Evolutionary conservation across 2,329 filamentous ascomycete species (phyloP).

Genomic region (Clonostachys rosea): DNA sequence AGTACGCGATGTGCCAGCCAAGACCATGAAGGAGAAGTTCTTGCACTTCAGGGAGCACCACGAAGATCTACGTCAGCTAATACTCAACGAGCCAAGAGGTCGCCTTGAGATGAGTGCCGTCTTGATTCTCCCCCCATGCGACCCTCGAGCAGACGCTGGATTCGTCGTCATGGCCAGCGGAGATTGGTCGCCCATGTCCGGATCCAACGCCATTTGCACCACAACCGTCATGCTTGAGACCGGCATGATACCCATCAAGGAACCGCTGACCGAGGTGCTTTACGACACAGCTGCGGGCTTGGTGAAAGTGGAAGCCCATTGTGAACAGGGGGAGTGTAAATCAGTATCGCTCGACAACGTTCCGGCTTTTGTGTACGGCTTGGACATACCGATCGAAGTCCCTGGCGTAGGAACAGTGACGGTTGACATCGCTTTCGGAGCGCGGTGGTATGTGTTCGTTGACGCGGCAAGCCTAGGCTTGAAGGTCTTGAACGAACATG

Average conservation of each 20-base stretch:
- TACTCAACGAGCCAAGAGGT: slow-evolving; percentile 40
- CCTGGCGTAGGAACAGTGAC: slow-evolving; percentile 29
- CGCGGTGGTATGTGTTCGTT: slow-evolving; percentile 37
- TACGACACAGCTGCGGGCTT: slow-evolving; percentile 39
- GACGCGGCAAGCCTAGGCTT: slow-evolving; percentile 28
- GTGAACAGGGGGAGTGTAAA: slow-evolving; percentile 34
- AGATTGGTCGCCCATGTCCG: slow-evolving; percentile 31
- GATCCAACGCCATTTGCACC: slow-evolving; percentile 37
- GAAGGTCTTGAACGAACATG: slow-evolving; percentile 21
- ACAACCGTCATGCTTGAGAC: slow-evolving; percentile 39
- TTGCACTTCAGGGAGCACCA: slow-evolving; percentile 29
- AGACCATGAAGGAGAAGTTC: slow-evolving; percentile 43
- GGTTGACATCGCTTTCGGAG: slow-evolving; percentile 40
- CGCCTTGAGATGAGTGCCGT: slow-evolving; percentile 31
- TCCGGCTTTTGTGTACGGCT: slow-evolving; percentile 30
- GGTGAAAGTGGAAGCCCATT: slow-evolving; percentile 31
- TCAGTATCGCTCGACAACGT: slow-evolving; percentile 38
- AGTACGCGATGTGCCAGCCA: slow-evolving; percentile 33
- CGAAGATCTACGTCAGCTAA: slow-evolving; percentile 31
- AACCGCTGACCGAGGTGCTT: slow-evolving; percentile 30
- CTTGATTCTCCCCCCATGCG: slow-evolving; percentile 33
- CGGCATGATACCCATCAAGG: slow-evolving; percentile 37
- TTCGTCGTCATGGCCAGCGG: slow-evolving; percentile 41
- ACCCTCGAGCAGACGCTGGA: slow-evolving; percentile 35
- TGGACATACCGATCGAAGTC: slow-evolving; percentile 31